phyloP scores from a whole-genome alignment of 2,329 filamentous ascomycete species.

The Malbranchea cinnamomea region DNA sequence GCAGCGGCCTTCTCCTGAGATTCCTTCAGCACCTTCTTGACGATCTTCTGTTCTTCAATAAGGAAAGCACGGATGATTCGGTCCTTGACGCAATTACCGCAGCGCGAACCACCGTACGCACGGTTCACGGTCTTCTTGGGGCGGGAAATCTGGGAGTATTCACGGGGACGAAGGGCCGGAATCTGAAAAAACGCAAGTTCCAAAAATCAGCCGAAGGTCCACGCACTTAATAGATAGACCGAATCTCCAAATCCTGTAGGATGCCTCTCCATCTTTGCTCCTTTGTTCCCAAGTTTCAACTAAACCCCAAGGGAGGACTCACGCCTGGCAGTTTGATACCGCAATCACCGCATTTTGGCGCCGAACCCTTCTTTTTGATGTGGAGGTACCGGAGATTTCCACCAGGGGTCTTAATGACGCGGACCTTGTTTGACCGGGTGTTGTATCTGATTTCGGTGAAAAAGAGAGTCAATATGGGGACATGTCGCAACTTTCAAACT shows the following conservation, averaged over 20 bases:
- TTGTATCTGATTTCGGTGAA: slow-evolving; percentile 58
- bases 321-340: slow-evolving; percentile 94
- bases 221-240: too few species aligned
- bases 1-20: slow-evolving; percentile 52
- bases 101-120: slow-evolving; percentile 96
- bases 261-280: slow-evolving; percentile 1
- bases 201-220: slow-evolving; percentile 3
- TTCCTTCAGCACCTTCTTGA: slow-evolving; percentile 99
- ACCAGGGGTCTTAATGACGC: slow-evolving; percentile 90
- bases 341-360: slow-evolving; percentile 98
- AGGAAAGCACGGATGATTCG: slow-evolving; percentile 95
- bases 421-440: slow-evolving; percentile 93
- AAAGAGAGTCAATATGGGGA: slow-evolving; percentile 19
- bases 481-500: slow-evolving; percentile 1
- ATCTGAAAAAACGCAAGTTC: slow-evolving; percentile 38
- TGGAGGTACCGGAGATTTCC: slow-evolving; percentile 91
- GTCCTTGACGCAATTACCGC: slow-evolving; percentile 97
- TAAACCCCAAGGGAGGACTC: slow-evolving; percentile 39
- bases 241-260: too few species aligned
- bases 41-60: slow-evolving; percentile 99
- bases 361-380: slow-evolving; percentile 98
- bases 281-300: slow-evolving; percentile 1
- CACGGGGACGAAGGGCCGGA: slow-evolving; percentile 91
- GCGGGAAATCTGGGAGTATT: slow-evolving; percentile 94
- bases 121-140: slow-evolving; percentile 99